phyloP scores from a whole-genome alignment of 2,329 filamentous ascomycete genomes.

The Calonectria ilicicola region DNA sequence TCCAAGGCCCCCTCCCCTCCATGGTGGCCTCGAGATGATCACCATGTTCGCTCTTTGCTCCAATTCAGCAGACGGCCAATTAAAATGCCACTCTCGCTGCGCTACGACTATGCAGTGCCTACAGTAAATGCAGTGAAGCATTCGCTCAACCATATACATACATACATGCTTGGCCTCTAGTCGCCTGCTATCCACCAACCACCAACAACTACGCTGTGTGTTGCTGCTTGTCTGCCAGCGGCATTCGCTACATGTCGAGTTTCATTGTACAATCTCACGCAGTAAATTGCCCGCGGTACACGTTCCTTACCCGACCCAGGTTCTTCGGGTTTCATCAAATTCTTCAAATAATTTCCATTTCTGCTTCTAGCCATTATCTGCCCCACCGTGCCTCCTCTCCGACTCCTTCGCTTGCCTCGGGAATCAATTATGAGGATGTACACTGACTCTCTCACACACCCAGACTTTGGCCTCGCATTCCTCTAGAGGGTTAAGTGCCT shows the following conservation, averaged over 20 bases:
- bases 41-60: not conserved
- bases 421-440: conserved; percentile 3
- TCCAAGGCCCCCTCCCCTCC: not conserved
- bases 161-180: not conserved
- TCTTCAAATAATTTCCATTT: not conserved
- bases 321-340: not conserved
- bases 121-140: not conserved
- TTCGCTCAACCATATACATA: not conserved
- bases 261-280: not conserved
- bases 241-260: conserved; percentile 2
- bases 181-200: not conserved
- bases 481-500: not conserved
- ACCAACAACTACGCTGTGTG: conserved; percentile 5
- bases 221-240: not conserved
- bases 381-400: not conserved
- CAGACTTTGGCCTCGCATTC: not conserved
- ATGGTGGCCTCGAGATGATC: not conserved
- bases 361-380: not conserved
- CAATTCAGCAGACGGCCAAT: not conserved
- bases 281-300: conserved; percentile 1
- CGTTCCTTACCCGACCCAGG: not conserved
- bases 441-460: not conserved
- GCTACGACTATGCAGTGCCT: not conserved
- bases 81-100: not conserved
- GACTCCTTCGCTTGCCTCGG: conserved; percentile 8